Percentiles rank a stretch among this genome's conserved stretches.
These are phyloP conservation scores for Cercophora newfieldiana DNA, from an alignment of 495 filamentous ascomycete species.

Conservation along the genomic window DNA sequence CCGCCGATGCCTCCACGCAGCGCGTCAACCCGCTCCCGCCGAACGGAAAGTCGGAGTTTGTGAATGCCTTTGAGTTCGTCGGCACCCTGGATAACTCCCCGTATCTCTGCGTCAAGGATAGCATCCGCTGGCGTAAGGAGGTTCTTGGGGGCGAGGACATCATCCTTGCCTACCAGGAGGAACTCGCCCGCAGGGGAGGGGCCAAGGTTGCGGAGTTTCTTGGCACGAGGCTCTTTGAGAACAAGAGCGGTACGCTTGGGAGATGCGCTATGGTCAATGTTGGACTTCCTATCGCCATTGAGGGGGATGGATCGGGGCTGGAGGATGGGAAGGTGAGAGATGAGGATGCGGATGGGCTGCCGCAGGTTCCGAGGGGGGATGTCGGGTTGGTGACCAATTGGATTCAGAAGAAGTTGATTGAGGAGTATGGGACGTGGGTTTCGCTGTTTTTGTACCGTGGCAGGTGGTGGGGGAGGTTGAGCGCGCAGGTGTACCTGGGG, in stretches of 20 bases:
- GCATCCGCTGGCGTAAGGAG: constrained; percentile 63
- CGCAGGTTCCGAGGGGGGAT: constrained; percentile 37
- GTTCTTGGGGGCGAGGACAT: constrained; percentile 73
- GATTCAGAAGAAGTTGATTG: constrained; percentile 55
- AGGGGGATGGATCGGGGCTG: not conserved
- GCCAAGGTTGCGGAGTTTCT: constrained; percentile 58
- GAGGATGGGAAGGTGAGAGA: constrained; percentile 20
- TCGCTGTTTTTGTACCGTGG: constrained; percentile 60
- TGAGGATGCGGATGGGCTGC: constrained; percentile 32
- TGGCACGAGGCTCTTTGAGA: constrained; percentile 71
- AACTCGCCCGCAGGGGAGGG: constrained; percentile 61
- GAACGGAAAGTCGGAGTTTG: constrained; percentile 55
- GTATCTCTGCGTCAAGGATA: constrained; percentile 69
- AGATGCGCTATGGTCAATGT: constrained; percentile 66
- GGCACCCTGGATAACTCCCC: constrained; percentile 73
- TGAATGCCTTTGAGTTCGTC: constrained; percentile 72
- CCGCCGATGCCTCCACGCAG: constrained; percentile 18
- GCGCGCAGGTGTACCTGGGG: constrained; percentile 79
- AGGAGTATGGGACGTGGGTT: constrained; percentile 70
- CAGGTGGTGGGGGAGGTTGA: constrained; percentile 68
- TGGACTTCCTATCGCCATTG: constrained; percentile 60
- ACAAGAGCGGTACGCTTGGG: constrained; percentile 47
- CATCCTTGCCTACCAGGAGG: constrained; percentile 59
- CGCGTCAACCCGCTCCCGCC: constrained; percentile 53
- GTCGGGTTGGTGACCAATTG: constrained; percentile 48